phyloP scores from a whole-genome alignment of 768 basidiomycete species.

The Candolleomyces aberdarensis region DNA sequence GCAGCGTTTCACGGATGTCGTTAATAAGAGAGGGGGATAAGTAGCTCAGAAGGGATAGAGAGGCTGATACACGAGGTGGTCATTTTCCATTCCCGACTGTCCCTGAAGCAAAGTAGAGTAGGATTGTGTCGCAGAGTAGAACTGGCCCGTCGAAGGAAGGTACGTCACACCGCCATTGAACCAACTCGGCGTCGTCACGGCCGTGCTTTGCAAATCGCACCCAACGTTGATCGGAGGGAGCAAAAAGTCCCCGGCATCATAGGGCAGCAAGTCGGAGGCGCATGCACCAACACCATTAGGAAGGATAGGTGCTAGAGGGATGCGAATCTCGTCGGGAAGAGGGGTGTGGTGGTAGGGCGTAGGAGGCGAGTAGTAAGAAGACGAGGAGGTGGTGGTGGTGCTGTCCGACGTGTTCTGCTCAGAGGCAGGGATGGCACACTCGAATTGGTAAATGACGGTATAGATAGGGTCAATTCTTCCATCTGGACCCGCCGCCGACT shows the following conservation, averaged over 20 bases:
- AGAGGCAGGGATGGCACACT: neutral
- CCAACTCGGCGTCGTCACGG: neutral
- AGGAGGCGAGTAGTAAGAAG: neutral
- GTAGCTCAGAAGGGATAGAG: conserved; percentile 9
- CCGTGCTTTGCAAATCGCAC: neutral
- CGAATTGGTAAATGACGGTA: conserved; percentile 8
- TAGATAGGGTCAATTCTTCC: conserved; percentile 4
- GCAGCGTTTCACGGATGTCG: neutral
- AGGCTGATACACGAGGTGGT: conserved; percentile 2
- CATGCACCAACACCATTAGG: neutral
- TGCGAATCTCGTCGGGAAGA: neutral
- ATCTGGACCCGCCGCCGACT: neutral
- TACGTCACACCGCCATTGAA: neutral
- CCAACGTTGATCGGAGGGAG: neutral
- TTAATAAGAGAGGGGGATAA: neutral
- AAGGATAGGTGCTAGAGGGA: neutral
- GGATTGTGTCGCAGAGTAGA: neutral
- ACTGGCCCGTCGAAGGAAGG: neutral
- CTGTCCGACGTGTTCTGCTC: neutral
- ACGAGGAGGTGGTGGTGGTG: neutral
- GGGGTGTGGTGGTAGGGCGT: neutral
- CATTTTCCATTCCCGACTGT: conserved; percentile 1
- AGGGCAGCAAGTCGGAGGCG: neutral
- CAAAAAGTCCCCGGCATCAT: neutral
- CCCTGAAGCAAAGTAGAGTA: neutral